Percentiles rank a stretch among this genome's conserved stretches.
Evolutionary conservation across 139 green algal species (phyloP).

Genomic region (Desmodesmus armatus): DNA sequence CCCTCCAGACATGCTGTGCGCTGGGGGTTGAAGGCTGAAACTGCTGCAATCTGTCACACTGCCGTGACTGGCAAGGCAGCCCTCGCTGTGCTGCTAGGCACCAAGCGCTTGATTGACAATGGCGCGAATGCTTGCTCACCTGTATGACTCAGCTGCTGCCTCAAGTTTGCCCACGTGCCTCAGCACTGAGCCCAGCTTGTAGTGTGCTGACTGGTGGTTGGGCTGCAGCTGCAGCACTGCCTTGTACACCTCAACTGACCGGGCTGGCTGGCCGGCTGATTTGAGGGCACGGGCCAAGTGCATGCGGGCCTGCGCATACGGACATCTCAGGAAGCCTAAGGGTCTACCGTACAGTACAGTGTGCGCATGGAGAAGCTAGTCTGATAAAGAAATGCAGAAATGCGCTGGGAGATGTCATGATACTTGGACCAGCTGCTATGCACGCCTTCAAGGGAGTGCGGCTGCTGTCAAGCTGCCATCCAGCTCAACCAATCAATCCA

Average conservation of each 20-base stretch:
- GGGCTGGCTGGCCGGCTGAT: constrained; percentile 26
- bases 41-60: background rate
- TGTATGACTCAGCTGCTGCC: constrained; percentile 26
- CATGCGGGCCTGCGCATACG: constrained; percentile 58
- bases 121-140: constrained; percentile 1
- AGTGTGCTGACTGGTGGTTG: constrained; percentile 58
- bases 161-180: background rate
- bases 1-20: too few relatives aligned
- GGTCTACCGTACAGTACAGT: too few relatives aligned
- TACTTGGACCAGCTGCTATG: too few relatives aligned
- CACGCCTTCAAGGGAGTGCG: too few relatives aligned
- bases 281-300: constrained; percentile 51
- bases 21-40: too few relatives aligned
- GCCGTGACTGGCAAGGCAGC: background rate
- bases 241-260: constrained; percentile 59
- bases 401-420: too few relatives aligned
- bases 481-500: background rate
- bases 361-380: too few relatives aligned
- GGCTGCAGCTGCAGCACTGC: constrained; percentile 54
- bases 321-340: too few relatives aligned
- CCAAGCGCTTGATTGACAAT: too few relatives aligned
- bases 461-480: background rate
- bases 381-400: too few relatives aligned
- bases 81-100: background rate
- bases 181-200: constrained; percentile 43